Conservation (phyloP, 129 eudicot genomes). For the Oenanthe sinensis region DNA sequence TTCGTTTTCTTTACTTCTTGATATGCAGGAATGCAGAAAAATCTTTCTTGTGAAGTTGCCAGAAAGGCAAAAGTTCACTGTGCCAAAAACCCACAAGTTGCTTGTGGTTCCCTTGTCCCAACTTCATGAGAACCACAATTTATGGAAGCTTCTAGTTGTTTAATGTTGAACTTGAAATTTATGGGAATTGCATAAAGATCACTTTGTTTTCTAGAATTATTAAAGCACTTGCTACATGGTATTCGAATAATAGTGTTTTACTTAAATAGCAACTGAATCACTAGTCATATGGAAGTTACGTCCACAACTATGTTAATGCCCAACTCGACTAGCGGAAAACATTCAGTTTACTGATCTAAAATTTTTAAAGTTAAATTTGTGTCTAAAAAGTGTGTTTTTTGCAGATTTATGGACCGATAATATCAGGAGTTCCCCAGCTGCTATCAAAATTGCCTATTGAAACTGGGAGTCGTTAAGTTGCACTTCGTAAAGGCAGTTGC, state of each 20-base stretch:
- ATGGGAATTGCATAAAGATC: not conserved
- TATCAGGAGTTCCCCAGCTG: conserved; percentile 76
- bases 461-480: conserved; percentile 31
- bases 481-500: not conserved
- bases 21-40: conserved; percentile 66
- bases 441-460: conserved; percentile 66
- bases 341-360: not conserved
- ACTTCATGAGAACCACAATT: conserved; percentile 63
- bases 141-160: conserved; percentile 16
- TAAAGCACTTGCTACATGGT: not conserved
- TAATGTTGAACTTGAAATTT: not conserved
- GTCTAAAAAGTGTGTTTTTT: conserved; percentile 11
- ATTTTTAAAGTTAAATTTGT: not conserved
- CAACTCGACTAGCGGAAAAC: not conserved
- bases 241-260: not conserved
- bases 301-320: not conserved
- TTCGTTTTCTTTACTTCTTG: not conserved
- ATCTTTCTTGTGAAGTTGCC: conserved; percentile 77
- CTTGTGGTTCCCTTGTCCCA: conserved; percentile 76
- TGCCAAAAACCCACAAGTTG: conserved; percentile 56
- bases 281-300: not conserved
- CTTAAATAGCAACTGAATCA: not conserved
- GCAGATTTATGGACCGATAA: conserved; percentile 69
- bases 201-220: not conserved
- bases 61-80: conserved; percentile 43